These are phyloP conservation scores for Gelatoporia subvermispora DNA, from an alignment of 768 basidiomycete species.

Conservation along the genomic window DNA sequence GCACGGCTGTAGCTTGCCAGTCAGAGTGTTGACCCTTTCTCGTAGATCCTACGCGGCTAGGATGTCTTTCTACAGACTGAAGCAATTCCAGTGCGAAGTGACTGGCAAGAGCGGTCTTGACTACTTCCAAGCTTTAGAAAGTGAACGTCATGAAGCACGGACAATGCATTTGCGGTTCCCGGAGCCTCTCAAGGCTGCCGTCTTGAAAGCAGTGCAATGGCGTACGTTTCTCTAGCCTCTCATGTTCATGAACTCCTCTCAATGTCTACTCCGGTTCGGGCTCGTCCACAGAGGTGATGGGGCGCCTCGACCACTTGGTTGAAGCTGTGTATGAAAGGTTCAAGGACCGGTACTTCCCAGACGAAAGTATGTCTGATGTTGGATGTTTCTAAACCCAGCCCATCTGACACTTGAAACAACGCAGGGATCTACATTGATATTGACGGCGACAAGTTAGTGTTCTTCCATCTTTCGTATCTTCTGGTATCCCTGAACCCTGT, in stretches of 20 bases:
- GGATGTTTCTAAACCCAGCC: constrained; percentile 9
- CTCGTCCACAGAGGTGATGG: constrained; percentile 80
- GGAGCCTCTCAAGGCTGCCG: constrained; percentile 84
- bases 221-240: constrained; percentile 56
- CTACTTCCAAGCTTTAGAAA: constrained; percentile 91
- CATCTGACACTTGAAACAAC: constrained; percentile 2
- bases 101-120: constrained; percentile 91
- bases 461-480: constrained; percentile 13
- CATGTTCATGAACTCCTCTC: constrained; percentile 9
- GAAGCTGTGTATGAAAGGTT: constrained; percentile 95
- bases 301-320: constrained; percentile 90
- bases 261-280: constrained; percentile 8
- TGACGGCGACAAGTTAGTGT: constrained; percentile 72
- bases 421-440: constrained; percentile 87
- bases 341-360: constrained; percentile 90
- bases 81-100: constrained; percentile 96
- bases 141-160: constrained; percentile 84
- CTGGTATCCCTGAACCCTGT: not conserved
- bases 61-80: constrained; percentile 91
- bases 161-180: constrained; percentile 91
- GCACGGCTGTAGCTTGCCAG: constrained; percentile 18
- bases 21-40: constrained; percentile 26
- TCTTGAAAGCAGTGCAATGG: constrained; percentile 93
- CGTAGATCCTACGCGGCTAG: constrained; percentile 77
- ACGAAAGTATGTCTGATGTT: constrained; percentile 74